Conservation (phyloP, 2,329 filamentous ascomycete species). For the Claviceps sp. region DNA sequence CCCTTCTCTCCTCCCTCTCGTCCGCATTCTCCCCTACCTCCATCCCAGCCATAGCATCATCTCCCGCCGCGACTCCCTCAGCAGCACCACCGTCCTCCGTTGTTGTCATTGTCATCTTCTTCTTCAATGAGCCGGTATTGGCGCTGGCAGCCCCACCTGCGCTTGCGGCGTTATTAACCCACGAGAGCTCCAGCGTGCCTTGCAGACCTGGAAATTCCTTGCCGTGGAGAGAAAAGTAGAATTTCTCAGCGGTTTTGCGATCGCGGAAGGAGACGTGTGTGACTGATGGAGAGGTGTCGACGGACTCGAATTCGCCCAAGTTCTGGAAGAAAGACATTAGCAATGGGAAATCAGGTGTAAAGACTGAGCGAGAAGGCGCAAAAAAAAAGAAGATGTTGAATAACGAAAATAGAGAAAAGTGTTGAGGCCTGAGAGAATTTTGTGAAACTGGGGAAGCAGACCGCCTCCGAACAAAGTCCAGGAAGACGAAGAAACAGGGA, state of each 20-base stretch:
- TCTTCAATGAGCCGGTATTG: neutral
- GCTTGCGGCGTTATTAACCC: constrained; percentile 32
- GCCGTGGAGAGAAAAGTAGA: constrained; percentile 44
- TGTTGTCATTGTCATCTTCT: neutral
- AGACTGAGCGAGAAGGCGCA: neutral
- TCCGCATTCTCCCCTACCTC: constrained; percentile 12
- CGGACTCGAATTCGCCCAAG: constrained; percentile 47
- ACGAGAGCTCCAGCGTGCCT: constrained; percentile 50
- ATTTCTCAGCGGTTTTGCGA: constrained; percentile 57
- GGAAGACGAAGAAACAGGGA: too few relatives aligned
- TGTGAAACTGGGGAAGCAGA: too few relatives aligned
- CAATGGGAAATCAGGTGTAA: neutral
- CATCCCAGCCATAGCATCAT: constrained; percentile 14
- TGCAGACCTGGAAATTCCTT: constrained; percentile 47
- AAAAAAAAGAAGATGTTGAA: neutral
- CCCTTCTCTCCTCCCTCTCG: constrained; percentile 11
- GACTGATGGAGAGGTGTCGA: constrained; percentile 32
- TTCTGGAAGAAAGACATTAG: constrained; percentile 26
- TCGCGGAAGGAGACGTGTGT: constrained; percentile 52
- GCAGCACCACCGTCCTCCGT: neutral
- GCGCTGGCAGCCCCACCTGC: constrained; percentile 7
- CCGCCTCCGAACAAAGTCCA: too few relatives aligned
- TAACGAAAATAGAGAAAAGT: neutral
- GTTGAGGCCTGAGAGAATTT: too few relatives aligned
- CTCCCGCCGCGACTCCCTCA: neutral